A percentile compares a stretch with the other conserved stretches of the same genome.
phyloP scores from a whole-genome alignment of 2,329 filamentous ascomycete genomes.

The Macrophomina phaseolina region DNA sequence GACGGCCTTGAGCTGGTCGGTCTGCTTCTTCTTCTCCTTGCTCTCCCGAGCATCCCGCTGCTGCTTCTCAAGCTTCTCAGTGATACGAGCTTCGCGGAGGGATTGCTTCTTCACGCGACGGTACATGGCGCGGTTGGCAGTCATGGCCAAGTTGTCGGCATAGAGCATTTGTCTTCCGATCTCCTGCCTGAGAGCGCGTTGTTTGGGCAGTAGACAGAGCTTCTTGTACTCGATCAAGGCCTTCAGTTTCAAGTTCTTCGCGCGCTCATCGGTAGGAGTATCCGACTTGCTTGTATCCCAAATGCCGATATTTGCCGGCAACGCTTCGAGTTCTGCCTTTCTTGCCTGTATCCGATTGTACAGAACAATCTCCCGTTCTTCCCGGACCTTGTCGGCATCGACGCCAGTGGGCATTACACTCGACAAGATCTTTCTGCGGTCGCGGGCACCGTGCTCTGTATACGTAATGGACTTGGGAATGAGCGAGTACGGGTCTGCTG shows the following conservation, averaged over 20 bases:
- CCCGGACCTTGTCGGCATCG: conserved; percentile 82
- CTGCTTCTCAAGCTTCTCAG: conserved; percentile 98
- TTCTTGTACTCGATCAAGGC: conserved; percentile 96
- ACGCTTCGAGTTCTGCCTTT: conserved; percentile 79
- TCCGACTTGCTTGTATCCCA: conserved; percentile 80
- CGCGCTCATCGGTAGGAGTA: conserved; percentile 74
- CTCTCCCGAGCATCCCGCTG: conserved; percentile 95
- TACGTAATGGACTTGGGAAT: conserved; percentile 72
- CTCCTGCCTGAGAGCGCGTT: conserved; percentile 82
- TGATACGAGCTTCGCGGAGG: conserved; percentile 91
- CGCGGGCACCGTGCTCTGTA: conserved; percentile 75
- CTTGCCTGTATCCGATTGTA: conserved; percentile 90
- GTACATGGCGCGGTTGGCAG: conserved; percentile 88
- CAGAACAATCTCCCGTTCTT: conserved; percentile 84
- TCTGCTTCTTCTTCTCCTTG: conserved; percentile 97
- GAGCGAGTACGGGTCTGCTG: conserved; percentile 52
- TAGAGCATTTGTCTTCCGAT: conserved; percentile 92
- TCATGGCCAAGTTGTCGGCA: conserved; percentile 96
- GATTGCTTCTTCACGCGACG: conserved; percentile 97
- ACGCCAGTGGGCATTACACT: conserved; percentile 88
- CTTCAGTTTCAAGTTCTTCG: conserved; percentile 73
- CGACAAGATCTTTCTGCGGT: conserved; percentile 79
- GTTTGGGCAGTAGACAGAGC: conserved; percentile 84
- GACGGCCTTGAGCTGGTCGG: conserved; percentile 87
- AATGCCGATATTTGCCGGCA: conserved; percentile 84